Evolutionary conservation across 805 yeast species (phyloP).

Genomic region (Novakomyces olei): DNA sequence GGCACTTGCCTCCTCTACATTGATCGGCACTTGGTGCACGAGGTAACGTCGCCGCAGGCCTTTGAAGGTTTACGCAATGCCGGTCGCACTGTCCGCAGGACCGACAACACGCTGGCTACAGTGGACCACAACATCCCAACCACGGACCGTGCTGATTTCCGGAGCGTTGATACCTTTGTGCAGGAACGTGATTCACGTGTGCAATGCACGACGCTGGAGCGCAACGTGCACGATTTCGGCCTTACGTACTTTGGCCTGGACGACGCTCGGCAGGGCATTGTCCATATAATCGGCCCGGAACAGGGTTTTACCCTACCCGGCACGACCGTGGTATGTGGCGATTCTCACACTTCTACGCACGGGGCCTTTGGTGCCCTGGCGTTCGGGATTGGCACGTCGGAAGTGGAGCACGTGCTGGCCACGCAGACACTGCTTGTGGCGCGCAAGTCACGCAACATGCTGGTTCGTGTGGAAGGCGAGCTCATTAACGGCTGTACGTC

Average conservation of each 20-base stretch:
- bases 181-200: slow-evolving; percentile 76
- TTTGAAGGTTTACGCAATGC: slow-evolving; percentile 86
- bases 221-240: slow-evolving; percentile 74
- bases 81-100: slow-evolving; percentile 71
- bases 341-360: slow-evolving; percentile 94
- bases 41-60: slow-evolving; percentile 98
- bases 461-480: slow-evolving; percentile 65
- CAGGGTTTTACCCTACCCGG: slow-evolving; percentile 98
- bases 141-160: slow-evolving; percentile 55
- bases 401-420: slow-evolving; percentile 95
- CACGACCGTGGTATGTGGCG: slow-evolving; percentile 97
- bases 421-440: slow-evolving; percentile 82
- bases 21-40: slow-evolving; percentile 94
- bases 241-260: slow-evolving; percentile 87
- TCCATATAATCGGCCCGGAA: slow-evolving; percentile 96
- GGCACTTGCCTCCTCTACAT: slow-evolving; percentile 76
- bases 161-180: slow-evolving; percentile 55
- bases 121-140: slow-evolving; percentile 71
- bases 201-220: slow-evolving; percentile 80
- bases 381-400: slow-evolving; percentile 97
- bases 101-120: slow-evolving; percentile 15
- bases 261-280: slow-evolving; percentile 91
- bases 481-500: slow-evolving; percentile 79
- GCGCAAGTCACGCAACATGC: slow-evolving; percentile 89
- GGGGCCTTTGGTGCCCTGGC: slow-evolving; percentile 97